These are phyloP conservation scores for Pythium brassicae DNA, from an alignment of 352 stramenopile genomes.

Conservation along the genomic window DNA sequence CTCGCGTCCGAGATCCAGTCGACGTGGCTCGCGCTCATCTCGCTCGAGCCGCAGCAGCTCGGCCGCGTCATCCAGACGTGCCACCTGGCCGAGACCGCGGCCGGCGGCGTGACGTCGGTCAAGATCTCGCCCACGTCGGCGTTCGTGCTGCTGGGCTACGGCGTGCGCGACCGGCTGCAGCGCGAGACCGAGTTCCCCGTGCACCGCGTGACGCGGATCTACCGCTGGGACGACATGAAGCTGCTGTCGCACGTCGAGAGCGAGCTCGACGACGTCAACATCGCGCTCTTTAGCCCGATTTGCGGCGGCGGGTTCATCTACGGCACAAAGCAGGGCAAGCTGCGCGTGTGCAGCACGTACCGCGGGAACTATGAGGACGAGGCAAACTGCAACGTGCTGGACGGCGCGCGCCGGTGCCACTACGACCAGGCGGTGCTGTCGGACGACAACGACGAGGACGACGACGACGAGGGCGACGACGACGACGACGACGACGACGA, in stretches of 20 bases:
- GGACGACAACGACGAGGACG: conserved; percentile 49
- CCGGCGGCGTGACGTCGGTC: conserved; percentile 84
- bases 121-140: conserved; percentile 87
- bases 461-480: conserved; percentile 36
- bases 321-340: conserved; percentile 95
- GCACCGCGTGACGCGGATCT: conserved; percentile 84
- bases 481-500: conserved; percentile 32
- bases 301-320: conserved; percentile 97
- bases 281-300: conserved; percentile 96
- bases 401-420: conserved; percentile 49
- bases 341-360: conserved; percentile 86
- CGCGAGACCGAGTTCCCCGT: conserved; percentile 77
- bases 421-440: conserved; percentile 54
- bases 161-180: conserved; percentile 80
- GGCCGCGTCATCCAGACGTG: conserved; percentile 80
- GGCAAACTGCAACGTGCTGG: conserved; percentile 82
- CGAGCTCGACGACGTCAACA: conserved; percentile 97
- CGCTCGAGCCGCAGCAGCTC: conserved; percentile 70
- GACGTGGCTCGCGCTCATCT: conserved; percentile 83
- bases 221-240: conserved; percentile 87
- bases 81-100: conserved; percentile 71
- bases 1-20: conserved; percentile 81
- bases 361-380: conserved; percentile 69
- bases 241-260: conserved; percentile 82
- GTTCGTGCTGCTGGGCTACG: conserved; percentile 83